phyloP scores from a whole-genome alignment of 805 yeast genomes.

The Wickerhamomyces strasburgensis region DNA sequence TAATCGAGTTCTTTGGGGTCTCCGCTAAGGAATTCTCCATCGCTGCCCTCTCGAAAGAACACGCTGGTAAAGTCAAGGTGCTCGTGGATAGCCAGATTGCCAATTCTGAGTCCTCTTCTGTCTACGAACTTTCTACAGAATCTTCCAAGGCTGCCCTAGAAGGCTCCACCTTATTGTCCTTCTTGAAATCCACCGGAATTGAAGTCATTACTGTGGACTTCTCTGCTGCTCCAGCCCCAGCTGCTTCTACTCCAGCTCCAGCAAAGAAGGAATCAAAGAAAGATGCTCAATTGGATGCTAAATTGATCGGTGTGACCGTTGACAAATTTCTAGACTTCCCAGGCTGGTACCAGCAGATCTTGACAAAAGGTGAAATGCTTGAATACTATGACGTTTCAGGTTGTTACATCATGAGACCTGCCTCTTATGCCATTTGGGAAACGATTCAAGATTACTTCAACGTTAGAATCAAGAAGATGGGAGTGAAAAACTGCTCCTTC shows the following conservation, averaged over 20 bases:
- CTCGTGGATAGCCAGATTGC: conserved; percentile 49
- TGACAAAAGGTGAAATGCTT: conserved; percentile 96
- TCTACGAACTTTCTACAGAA: conserved; percentile 42
- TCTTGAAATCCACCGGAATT: conserved; percentile 45
- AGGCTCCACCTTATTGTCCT: conserved; percentile 43
- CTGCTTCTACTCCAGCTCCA: conserved; percentile 22
- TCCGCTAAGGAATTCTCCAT: conserved; percentile 58
- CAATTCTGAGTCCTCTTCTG: conserved; percentile 26
- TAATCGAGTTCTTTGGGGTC: conserved; percentile 54
- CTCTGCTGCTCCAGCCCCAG: conserved; percentile 33
- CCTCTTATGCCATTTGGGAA: conserved; percentile 94
- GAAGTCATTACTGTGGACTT: conserved; percentile 53
- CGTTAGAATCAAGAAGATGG: conserved; percentile 71
- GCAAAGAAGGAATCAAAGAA: conserved; percentile 26
- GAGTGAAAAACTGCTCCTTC: conserved; percentile 94
- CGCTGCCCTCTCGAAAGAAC: conserved; percentile 40
- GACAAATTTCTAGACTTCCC: conserved; percentile 91
- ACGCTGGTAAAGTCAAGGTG: conserved; percentile 56
- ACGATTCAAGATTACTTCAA: conserved; percentile 85
- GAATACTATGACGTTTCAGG: conserved; percentile 99
- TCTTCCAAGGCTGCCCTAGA: conserved; percentile 46
- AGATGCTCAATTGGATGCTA: conserved; percentile 69
- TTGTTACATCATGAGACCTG: conserved; percentile 95
- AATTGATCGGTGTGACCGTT: conserved; percentile 92
- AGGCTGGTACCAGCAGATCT: conserved; percentile 95